Percentiles rank a stretch among this genome's conserved stretches.
These are phyloP conservation scores for Suillus americanus DNA, from an alignment of 768 basidiomycete genomes.

Conservation along the genomic window DNA sequence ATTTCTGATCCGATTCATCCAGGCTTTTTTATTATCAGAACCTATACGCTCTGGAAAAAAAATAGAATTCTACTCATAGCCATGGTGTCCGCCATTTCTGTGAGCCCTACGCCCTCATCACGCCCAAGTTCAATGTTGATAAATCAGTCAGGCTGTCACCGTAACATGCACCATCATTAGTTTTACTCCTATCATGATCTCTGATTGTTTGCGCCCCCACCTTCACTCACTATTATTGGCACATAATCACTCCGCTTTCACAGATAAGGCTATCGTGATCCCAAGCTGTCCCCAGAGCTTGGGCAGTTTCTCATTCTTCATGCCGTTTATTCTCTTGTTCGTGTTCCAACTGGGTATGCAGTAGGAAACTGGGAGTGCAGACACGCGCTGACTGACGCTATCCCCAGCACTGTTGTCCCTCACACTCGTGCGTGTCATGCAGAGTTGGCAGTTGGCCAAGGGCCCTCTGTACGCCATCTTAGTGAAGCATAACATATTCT, in stretches of 20 bases:
- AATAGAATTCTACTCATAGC: background rate
- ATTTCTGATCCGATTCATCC: background rate
- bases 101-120: background rate
- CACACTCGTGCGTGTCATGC: background rate
- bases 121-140: background rate
- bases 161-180: background rate
- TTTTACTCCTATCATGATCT: background rate
- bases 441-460: background rate
- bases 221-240: background rate
- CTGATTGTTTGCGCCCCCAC: background rate
- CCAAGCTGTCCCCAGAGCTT: background rate
- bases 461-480: background rate
- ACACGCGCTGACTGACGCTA: background rate
- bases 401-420: background rate
- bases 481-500: background rate
- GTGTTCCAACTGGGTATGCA: background rate
- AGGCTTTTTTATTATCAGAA: background rate
- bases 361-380: background rate
- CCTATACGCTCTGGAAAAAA: background rate
- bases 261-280: background rate
- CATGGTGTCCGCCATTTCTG: background rate
- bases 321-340: background rate
- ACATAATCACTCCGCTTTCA: background rate
- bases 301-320: background rate
- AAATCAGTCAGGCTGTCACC: background rate